Evolutionary conservation across 2,329 filamentous ascomycete genomes (phyloP).

Genomic region (Arthrobotrys pseudoclavata): DNA sequence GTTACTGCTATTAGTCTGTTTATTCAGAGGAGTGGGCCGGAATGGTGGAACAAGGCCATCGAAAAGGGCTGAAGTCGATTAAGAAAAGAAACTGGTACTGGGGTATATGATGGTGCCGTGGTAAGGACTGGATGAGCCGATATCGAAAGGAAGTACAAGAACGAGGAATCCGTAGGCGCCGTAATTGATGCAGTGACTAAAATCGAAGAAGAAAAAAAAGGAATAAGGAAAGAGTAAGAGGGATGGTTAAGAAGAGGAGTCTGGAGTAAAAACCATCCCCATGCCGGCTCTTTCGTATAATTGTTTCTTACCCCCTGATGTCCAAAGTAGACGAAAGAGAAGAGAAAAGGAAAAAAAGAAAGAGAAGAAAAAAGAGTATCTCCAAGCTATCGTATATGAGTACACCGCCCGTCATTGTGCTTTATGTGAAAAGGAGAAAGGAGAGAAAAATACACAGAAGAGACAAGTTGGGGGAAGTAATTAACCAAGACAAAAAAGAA

Average conservation of each 20-base stretch:
- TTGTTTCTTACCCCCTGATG: background rate
- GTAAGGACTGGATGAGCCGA: conserved; percentile 12
- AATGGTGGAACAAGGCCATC: background rate
- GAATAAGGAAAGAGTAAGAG: background rate
- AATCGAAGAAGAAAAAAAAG: background rate
- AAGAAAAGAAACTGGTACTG: background rate
- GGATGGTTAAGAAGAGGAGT: conserved; percentile 1
- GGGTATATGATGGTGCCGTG: conserved; percentile 14
- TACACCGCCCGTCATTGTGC: conserved; percentile 60
- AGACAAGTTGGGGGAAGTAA: background rate
- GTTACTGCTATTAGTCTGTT: background rate
- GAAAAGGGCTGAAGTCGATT: background rate
- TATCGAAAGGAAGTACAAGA: conserved; percentile 19
- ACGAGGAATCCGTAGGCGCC: conserved; percentile 40
- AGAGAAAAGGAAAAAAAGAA: conserved; percentile 24
- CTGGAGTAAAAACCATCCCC: background rate
- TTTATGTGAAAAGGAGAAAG: conserved; percentile 27
- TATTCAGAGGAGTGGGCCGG: background rate
- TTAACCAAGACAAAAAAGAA: conserved; percentile 14
- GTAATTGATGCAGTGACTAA: conserved; percentile 32
- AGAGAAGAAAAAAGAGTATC: conserved; percentile 42
- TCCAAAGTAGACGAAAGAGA: background rate
- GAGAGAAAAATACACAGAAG: conserved; percentile 1
- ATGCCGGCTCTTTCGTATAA: conserved; percentile 7
- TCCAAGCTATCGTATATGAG: conserved; percentile 37